Evolutionary conservation across 1,284 basidiomycete species (phyloP), one percentile per base, ranked within the genome.

Genomic region (Marasmius tenuissimus): DNA sequence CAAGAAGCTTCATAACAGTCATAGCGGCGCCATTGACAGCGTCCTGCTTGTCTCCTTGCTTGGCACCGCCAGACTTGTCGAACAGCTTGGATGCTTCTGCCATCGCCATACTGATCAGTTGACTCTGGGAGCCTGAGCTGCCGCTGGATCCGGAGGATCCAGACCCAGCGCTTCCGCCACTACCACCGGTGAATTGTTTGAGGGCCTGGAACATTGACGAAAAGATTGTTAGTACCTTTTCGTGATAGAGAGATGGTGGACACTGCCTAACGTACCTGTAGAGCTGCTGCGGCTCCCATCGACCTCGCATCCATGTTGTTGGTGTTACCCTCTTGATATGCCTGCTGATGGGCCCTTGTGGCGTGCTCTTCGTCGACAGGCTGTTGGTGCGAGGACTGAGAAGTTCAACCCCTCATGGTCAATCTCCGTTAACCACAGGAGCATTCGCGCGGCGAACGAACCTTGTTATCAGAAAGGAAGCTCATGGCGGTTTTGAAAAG

Each of bases 101-200:
- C 91, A 96, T 92, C 11, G 93, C 93, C 73, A 93, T 75, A 67
- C 89, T 88, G 73, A 96, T 87, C 59, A 96, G 79, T 72, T 92
- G 74, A 1, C 81, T 80, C 63, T 84, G 76, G 22, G 80, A 81
- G 90, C 71, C 9, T 78, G 78, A 87, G 89, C 63, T 4, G 52
- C 40, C 35, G 57, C 49, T 50, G 35, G 11, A 22, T 49, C 57
- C 35, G 12, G 40, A 55, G 2, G 18, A 10, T 5, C 34, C 33
- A 14, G 52, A 54, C 14, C 52, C 20, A 38, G 52, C 12, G 16
- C 52, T 18, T 54, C 34, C 33, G n/a, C 52, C 34, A 7, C 52
- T 47, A 2, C 45, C 45, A 47, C 45, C 34, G 8, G 37, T 38
- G 16, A 54, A 54, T 35, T 54, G 52, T 54, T 54, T 54, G 10